Conservation (phyloP, 345 rosid genomes). For the Angophora floribunda region DNA sequence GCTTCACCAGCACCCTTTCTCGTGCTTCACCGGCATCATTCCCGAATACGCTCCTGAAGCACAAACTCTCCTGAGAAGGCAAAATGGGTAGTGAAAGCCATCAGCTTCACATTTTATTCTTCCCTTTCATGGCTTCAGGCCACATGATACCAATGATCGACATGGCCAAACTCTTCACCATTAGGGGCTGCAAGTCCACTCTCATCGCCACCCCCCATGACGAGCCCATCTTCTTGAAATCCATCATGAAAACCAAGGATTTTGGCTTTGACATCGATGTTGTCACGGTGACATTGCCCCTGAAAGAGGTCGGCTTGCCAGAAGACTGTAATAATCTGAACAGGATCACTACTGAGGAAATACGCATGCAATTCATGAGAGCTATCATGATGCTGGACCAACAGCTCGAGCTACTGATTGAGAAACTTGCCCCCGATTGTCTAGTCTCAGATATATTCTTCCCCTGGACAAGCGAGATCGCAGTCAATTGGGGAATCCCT, state of each 20-base stretch:
- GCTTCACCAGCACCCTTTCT: no score
- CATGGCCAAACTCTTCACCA: slow-evolving; percentile 29
- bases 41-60: background rate
- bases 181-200: background rate
- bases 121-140: slow-evolving; percentile 24
- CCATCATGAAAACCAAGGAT: background rate
- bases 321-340: slow-evolving; percentile 3
- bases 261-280: slow-evolving; percentile 3
- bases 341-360: background rate
- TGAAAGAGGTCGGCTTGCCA: slow-evolving; percentile 11
- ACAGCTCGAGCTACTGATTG: background rate
- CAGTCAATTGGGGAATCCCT: slow-evolving; percentile 17
- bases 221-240: slow-evolving; percentile 1
- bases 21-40: no score
- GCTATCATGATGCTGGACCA: slow-evolving; percentile 6
- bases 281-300: slow-evolving; percentile 5
- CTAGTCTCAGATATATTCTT: slow-evolving; percentile 11
- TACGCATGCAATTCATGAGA: background rate
- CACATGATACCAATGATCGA: slow-evolving; percentile 26
- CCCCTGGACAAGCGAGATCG: slow-evolving; percentile 19
- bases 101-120: slow-evolving; percentile 14
- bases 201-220: slow-evolving; percentile 12
- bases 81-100: background rate
- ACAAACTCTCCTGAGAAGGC: background rate
- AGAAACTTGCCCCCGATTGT: no score